A percentile compares a stretch with the other conserved stretches of the same genome.
phyloP scores from a whole-genome alignment of 192 early-diverging fungal species.

The Rhizophlyctis rosea region DNA sequence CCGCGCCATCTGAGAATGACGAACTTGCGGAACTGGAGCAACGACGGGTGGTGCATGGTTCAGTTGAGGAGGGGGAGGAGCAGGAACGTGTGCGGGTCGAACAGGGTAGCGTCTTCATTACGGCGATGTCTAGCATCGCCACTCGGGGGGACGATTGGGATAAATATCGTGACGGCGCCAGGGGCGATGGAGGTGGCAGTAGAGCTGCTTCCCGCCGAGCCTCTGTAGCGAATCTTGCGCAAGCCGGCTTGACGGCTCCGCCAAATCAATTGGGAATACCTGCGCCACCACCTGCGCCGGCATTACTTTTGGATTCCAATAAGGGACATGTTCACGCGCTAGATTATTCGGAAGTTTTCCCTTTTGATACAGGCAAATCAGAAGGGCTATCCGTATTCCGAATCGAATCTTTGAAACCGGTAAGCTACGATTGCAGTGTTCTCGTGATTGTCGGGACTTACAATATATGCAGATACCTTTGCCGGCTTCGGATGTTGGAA shows the following conservation, averaged over 20 bases:
- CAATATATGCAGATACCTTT: too few relatives aligned
- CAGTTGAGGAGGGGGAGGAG: slow-evolving; percentile 8
- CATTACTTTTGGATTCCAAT: too few relatives aligned
- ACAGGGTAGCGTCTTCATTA: slow-evolving; percentile 39
- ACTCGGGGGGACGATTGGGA: background rate
- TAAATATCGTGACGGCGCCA: background rate
- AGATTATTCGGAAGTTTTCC: slow-evolving; percentile 43
- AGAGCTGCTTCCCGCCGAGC: background rate
- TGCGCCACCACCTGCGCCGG: slow-evolving; percentile 8
- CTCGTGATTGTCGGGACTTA: too few relatives aligned
- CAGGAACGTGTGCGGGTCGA: slow-evolving; percentile 10
- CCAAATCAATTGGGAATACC: background rate
- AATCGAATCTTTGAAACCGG: slow-evolving; percentile 43
- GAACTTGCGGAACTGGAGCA: slow-evolving; percentile 11
- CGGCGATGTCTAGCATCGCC: slow-evolving; percentile 23
- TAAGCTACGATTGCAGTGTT: too few relatives aligned
- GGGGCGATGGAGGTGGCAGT: background rate
- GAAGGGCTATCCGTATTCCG: slow-evolving; percentile 39
- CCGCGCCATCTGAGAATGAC: slow-evolving; percentile 14
- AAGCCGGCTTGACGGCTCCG: background rate
- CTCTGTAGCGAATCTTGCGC: background rate
- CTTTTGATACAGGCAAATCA: slow-evolving; percentile 10
- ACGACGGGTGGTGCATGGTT: slow-evolving; percentile 6
- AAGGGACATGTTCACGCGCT: too few relatives aligned
- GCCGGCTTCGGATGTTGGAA: slow-evolving; percentile 12